Base-by-base conservation (phyloP, 768 basidiomycete species). In the Mycena leptocephala region DNA sequence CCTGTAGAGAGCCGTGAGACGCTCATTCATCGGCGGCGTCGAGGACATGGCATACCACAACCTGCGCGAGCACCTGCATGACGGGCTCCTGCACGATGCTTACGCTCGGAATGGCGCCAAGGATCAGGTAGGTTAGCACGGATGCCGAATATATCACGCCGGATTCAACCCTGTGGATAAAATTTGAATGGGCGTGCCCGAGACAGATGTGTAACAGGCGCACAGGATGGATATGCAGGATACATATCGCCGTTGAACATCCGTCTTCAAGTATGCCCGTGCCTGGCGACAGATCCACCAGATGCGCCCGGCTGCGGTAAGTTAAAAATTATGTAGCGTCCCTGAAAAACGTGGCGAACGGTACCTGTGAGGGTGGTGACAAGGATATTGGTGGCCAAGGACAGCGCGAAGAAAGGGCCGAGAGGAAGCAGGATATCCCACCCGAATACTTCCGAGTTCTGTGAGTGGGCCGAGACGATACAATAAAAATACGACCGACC, bases 211-310 rank as follows among this genome's bases (percentile, higher is more conserved):
- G 28, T 11, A 9, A 2, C 18, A 10, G 26, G 79, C 81, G 70
- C 76, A 82, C 83, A 84, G 72, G 75, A 84, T 84, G 26, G 81
- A 80, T 67, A 82, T 81, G 76, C 78, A 78, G 8, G 83, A 81
- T n/a, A 79, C 80, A 61, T 80, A 83, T 58, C 79, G 80, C 62
- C 76, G 78, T 20, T 81, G 77, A 14, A 80, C 26, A 11, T 79
- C 79, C 16, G 82, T 78, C 14, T 78, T 82, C 35, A 83, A 77
- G 53, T 83, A 79, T 35, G 79, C 46, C 37, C 78, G 80, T 24
- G 83, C 80, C 39, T 81, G 80, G 71, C 80, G 79, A 61, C 77
- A 79, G 68, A 83, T 82, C 82, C 81, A 84, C 82, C 82, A 84
- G 35, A 83, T 83, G 18, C 82, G 81, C 62, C 79, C 80, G 59